Base-by-base conservation (phyloP, 441 rosid genomes). In the Gossypium trilobum region DNA sequence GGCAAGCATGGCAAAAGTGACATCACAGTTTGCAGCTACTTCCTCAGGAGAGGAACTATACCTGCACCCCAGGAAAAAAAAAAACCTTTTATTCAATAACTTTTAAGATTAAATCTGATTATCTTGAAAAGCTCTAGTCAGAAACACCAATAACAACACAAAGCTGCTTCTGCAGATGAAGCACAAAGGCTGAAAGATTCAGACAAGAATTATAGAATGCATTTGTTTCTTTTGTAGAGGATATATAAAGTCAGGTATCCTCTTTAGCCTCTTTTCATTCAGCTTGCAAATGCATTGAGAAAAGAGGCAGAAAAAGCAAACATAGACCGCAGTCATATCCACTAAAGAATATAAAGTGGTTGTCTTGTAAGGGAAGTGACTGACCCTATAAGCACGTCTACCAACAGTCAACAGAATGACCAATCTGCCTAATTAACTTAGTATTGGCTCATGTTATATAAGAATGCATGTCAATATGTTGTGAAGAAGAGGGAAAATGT, bases 1-100 rank as follows among this genome's bases (percentile, higher is more conserved):
- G 4, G 98, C 92, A 55, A 93, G 94, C 98, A 93, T 91, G 42
- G 97, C 85, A 81, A 93, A 87, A 20, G 96, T 93, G 80, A 91
- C 79, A 84, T 91, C 97, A 77, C 93, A 91, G 27, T 85, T 73
- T 19, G 94, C 94, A 74, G 96, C 85, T 39, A 93, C 98, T 86
- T 93, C 96, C 80, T 89, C 87, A 5, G 98, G 96, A 71, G 88
- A 85, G 67, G 96, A 74, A 74, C 81, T 86, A 83, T 88, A 91
- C 75, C 98, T 91, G 80, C 76, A 84, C 13, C 19, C 67, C 65
- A 7, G 20, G 4, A 23, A 27, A 14, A 68, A 25, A 33, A 33
- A 10, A 73, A 56, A 0, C 46, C 27, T 13, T n/a, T 13, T 20
- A 51, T 59, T 69, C 17, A 61, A 13, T 59, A 54, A 2, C 36